Conservation (phyloP, 768 basidiomycete genomes). For the Boletus fagicola region DNA sequence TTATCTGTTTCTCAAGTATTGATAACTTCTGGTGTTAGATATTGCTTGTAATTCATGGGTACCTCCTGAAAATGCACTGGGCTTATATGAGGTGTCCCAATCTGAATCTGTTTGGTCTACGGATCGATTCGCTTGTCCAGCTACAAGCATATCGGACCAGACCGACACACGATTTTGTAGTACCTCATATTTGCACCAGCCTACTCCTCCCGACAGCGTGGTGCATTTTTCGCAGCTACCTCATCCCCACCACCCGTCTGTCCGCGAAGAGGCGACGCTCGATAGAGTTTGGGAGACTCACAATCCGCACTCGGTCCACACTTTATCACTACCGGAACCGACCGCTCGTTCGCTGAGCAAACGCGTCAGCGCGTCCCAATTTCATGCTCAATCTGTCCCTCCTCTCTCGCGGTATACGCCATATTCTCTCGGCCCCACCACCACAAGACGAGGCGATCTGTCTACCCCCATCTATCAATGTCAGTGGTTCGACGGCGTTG, state of each 20-base stretch:
- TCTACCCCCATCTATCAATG: neutral
- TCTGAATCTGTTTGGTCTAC: neutral
- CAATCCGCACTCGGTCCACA: too few species aligned
- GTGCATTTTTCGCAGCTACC: neutral
- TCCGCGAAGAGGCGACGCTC: neutral
- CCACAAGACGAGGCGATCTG: neutral
- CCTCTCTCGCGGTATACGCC: conserved; percentile 1
- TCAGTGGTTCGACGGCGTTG: conserved; percentile 7
- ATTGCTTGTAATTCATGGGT: neutral
- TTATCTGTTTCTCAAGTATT: neutral
- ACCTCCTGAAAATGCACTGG: neutral
- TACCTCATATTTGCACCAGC: neutral
- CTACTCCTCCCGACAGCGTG: neutral
- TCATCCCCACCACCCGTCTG: neutral
- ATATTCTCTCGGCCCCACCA: neutral
- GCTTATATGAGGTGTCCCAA: neutral
- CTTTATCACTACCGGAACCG: neutral
- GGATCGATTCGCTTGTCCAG: neutral
- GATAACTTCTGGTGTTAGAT: conserved; percentile 4
- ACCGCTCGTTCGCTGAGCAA: neutral
- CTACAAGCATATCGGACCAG: neutral
- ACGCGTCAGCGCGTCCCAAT: neutral
- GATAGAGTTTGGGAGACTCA: neutral
- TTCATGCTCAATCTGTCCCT: neutral
- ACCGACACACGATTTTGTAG: neutral